These are phyloP conservation scores for Russula sp. DNA, from an alignment of 768 basidiomycete species.

Conservation along the genomic window DNA sequence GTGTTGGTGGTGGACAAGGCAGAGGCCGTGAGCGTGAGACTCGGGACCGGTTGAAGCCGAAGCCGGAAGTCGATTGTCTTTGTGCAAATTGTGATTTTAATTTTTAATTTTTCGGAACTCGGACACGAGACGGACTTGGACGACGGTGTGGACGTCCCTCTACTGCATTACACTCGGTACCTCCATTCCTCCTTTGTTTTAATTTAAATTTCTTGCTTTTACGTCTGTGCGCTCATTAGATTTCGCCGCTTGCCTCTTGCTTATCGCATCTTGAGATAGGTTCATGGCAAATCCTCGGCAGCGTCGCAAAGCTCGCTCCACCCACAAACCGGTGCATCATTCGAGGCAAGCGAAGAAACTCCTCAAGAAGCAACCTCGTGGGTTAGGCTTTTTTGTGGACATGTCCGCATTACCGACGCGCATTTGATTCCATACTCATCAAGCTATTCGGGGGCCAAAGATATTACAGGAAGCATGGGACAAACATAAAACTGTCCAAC, in stretches of 20 bases:
- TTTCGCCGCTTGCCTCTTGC: background rate
- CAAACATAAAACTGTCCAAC: constrained; percentile 77
- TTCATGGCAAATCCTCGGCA: constrained; percentile 94
- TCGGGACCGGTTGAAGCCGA: background rate
- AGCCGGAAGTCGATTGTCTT: background rate
- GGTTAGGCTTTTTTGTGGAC: constrained; percentile 34
- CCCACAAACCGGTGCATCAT: constrained; percentile 71
- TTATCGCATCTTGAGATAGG: constrained; percentile 14
- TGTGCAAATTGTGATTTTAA: too few relatives aligned
- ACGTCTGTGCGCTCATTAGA: constrained; percentile 20
- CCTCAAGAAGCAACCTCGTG: constrained; percentile 75
- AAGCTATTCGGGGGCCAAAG: constrained; percentile 80
- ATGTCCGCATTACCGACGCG: constrained; percentile 23
- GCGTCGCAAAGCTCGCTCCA: constrained; percentile 79
- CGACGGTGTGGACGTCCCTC: background rate
- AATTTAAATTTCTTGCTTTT: background rate
- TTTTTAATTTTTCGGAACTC: background rate
- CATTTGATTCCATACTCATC: constrained; percentile 27
- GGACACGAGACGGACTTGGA: background rate
- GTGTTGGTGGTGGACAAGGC: background rate
- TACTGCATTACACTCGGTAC: constrained; percentile 11
- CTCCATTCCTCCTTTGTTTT: constrained; percentile 17
- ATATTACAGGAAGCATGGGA: constrained; percentile 86
- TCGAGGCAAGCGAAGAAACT: constrained; percentile 72
- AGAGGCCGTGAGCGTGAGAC: background rate